A percentile compares a stretch with the other conserved stretches of the same genome.
These are phyloP conservation scores for Candida sp. DNA, from an alignment of 1,139 yeast genomes.

Conservation along the genomic window DNA sequence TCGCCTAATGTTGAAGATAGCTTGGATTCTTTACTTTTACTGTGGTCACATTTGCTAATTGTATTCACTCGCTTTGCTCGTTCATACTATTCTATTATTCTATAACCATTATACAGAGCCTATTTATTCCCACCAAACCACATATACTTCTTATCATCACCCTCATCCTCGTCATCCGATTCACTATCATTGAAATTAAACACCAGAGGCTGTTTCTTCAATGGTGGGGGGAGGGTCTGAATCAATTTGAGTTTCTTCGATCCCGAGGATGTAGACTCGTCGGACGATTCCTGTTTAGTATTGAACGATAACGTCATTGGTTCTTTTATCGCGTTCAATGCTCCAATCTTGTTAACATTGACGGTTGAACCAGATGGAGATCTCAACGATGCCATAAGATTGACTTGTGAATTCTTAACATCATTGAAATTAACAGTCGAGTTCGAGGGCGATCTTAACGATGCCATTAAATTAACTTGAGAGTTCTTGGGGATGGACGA, in stretches of 20 bases:
- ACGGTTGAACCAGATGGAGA: conserved; percentile 5
- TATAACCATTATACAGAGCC: neutral
- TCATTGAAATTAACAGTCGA: neutral
- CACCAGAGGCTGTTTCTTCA: neutral
- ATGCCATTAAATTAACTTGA: conserved; percentile 20
- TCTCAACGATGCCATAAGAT: conserved; percentile 18
- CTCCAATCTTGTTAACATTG: neutral
- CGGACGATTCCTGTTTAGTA: neutral
- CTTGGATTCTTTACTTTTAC: neutral
- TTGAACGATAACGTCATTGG: neutral
- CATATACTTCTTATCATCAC: conserved; percentile 1
- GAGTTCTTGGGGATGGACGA: conserved; percentile 16
- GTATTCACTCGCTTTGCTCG: neutral
- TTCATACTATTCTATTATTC: neutral
- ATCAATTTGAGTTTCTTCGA: neutral
- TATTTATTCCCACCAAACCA: conserved; percentile 3
- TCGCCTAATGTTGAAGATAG: too few relatives aligned
- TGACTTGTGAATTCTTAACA: conserved; percentile 21
- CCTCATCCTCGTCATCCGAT: neutral
- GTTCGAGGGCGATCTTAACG: conserved; percentile 12
- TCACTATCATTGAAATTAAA: conserved; percentile 2
- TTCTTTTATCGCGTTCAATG: neutral
- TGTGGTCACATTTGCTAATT: neutral
- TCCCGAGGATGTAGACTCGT: neutral
- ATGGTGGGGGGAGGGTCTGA: neutral